These are phyloP conservation scores for Albizia julibrissin DNA, from an alignment of 306 rosid genomes.

Conservation along the genomic window DNA sequence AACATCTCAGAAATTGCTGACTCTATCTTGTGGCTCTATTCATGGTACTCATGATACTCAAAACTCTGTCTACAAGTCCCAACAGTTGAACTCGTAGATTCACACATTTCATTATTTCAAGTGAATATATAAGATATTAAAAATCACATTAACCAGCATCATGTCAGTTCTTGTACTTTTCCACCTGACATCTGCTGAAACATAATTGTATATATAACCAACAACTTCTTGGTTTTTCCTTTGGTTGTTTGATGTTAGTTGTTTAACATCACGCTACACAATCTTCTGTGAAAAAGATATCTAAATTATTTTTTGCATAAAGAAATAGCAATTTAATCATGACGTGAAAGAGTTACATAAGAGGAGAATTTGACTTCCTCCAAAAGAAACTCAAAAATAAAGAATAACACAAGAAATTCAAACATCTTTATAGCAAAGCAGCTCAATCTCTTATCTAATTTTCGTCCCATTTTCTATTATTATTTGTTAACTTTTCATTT, in stretches of 20 bases:
- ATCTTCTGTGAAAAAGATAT: background rate
- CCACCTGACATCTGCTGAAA: background rate
- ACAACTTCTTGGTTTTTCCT: background rate
- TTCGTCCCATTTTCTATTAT: background rate
- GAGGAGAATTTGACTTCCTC: background rate
- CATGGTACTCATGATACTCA: background rate
- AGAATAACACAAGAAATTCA: background rate
- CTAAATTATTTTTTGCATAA: background rate
- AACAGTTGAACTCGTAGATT: background rate
- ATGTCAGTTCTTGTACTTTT: background rate
- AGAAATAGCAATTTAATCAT: background rate
- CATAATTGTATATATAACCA: too few species aligned
- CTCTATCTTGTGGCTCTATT: background rate
- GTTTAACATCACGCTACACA: background rate
- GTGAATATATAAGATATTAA: background rate
- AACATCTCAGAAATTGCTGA: background rate
- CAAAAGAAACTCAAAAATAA: background rate
- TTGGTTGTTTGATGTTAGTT: background rate
- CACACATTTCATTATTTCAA: background rate
- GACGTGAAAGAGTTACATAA: background rate
- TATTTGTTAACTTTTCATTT: background rate
- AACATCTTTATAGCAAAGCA: background rate
- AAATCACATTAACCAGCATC: background rate
- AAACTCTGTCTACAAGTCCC: background rate
- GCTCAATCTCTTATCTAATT: background rate